These are phyloP conservation scores for Podosphaera aphanis DNA, from an alignment of 2,329 filamentous ascomycete species.

Conservation along the genomic window DNA sequence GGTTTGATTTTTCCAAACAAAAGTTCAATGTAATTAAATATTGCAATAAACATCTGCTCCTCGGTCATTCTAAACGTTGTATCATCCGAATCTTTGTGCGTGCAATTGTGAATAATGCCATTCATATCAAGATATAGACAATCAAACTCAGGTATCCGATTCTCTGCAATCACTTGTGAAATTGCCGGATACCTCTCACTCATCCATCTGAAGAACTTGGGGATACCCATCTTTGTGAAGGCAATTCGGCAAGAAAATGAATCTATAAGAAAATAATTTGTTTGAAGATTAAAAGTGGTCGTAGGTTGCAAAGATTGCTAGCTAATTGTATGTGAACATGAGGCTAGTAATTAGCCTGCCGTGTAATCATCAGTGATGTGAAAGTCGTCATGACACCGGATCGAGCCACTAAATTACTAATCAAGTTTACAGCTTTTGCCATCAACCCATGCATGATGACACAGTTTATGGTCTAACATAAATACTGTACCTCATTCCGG, in stretches of 20 bases:
- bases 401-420: too few relatives aligned
- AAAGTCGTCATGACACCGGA: too few relatives aligned
- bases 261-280: background rate
- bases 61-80: constrained; percentile 82
- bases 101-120: constrained; percentile 98
- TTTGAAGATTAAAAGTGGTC: background rate
- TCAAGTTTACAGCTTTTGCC: too few relatives aligned
- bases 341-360: background rate
- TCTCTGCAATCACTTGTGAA: constrained; percentile 94
- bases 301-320: background rate
- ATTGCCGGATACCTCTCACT: constrained; percentile 97
- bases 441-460: too few relatives aligned
- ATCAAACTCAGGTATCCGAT: constrained; percentile 96
- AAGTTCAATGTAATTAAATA: constrained; percentile 99
- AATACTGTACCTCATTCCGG: too few relatives aligned
- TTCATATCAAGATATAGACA: constrained; percentile 97
- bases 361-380: background rate
- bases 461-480: too few relatives aligned
- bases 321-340: background rate
- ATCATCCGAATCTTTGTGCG: constrained; percentile 86
- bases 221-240: constrained; percentile 26
- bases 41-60: constrained; percentile 98
- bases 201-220: constrained; percentile 50
- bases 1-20: constrained; percentile 97
- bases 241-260: background rate